Conservation (phyloP, 352 stramenopile genomes). For the Phytophthora sp. region DNA sequence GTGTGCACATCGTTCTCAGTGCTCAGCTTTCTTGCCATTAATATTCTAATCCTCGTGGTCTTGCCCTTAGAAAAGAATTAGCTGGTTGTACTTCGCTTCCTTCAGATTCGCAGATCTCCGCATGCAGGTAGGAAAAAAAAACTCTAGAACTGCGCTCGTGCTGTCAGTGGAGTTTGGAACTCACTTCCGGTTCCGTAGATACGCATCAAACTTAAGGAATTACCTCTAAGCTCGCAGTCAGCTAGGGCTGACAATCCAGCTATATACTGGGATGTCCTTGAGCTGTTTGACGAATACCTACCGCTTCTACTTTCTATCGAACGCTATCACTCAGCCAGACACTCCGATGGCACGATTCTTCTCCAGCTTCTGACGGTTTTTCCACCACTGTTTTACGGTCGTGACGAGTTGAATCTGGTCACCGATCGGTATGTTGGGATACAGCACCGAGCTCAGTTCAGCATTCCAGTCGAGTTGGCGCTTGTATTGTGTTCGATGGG, state of each 20-base stretch:
- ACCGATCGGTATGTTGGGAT: constrained; percentile 39
- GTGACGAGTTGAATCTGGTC: constrained; percentile 40
- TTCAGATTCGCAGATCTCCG: constrained; percentile 45
- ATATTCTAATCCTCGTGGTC: neutral
- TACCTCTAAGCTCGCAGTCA: constrained; percentile 39
- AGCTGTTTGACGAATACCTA: constrained; percentile 51
- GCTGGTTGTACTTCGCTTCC: constrained; percentile 44
- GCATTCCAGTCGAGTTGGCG: constrained; percentile 41
- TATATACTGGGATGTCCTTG: constrained; percentile 36
- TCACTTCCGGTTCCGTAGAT: constrained; percentile 27
- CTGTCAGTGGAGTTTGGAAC: neutral
- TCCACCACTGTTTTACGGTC: constrained; percentile 56
- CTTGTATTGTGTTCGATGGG: constrained; percentile 46
- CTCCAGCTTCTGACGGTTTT: constrained; percentile 31
- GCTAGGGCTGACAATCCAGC: constrained; percentile 3
- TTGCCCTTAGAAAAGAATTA: constrained; percentile 36
- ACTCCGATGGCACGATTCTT: neutral
- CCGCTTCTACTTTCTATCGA: constrained; percentile 49
- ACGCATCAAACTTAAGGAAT: constrained; percentile 60
- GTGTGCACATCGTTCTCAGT: constrained; percentile 13
- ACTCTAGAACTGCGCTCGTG: neutral
- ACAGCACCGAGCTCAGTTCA: constrained; percentile 30
- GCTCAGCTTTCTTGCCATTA: neutral
- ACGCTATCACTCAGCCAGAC: constrained; percentile 28
- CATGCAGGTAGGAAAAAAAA: constrained; percentile 36